Conservation (phyloP, 116 monocot species). For the Iris pallida region DNA sequence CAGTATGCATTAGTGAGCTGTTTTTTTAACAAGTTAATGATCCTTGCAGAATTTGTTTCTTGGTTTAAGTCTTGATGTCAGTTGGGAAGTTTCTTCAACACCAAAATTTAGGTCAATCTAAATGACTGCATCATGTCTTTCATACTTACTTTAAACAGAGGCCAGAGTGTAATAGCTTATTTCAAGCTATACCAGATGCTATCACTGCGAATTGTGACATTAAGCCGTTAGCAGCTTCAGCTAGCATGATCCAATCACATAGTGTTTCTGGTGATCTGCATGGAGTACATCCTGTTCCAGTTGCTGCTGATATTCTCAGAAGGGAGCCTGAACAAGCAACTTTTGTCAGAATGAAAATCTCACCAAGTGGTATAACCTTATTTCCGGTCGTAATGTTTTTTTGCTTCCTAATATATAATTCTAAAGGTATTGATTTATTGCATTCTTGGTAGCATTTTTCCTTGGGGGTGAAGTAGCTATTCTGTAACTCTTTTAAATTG, state of each 20-base stretch:
- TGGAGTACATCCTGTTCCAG: conserved; percentile 62
- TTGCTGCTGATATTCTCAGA: conserved; percentile 82
- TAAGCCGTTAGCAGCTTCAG: conserved; percentile 36
- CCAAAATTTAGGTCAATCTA: background rate
- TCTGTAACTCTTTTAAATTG: background rate
- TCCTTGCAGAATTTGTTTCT: background rate
- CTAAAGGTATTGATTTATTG: background rate
- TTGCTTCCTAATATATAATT: background rate
- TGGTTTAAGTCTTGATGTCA: background rate
- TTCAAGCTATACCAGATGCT: conserved; percentile 37
- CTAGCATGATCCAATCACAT: conserved; percentile 65
- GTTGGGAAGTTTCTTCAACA: too few species aligned
- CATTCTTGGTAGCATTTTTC: background rate
- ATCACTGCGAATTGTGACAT: conserved; percentile 41
- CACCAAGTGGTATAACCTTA: conserved; percentile 44
- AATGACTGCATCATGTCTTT: too few species aligned
- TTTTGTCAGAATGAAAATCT: conserved; percentile 53
- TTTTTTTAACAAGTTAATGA: background rate
- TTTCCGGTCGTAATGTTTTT: background rate
- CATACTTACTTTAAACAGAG: conserved; percentile 24
- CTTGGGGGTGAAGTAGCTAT: background rate
- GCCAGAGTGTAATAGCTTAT: conserved; percentile 21
- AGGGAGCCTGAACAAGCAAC: conserved; percentile 84
- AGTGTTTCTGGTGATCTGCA: conserved; percentile 79
- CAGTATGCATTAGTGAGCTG: background rate